phyloP scores from a whole-genome alignment of 768 basidiomycete genomes.

The Crucibulum laeve region DNA sequence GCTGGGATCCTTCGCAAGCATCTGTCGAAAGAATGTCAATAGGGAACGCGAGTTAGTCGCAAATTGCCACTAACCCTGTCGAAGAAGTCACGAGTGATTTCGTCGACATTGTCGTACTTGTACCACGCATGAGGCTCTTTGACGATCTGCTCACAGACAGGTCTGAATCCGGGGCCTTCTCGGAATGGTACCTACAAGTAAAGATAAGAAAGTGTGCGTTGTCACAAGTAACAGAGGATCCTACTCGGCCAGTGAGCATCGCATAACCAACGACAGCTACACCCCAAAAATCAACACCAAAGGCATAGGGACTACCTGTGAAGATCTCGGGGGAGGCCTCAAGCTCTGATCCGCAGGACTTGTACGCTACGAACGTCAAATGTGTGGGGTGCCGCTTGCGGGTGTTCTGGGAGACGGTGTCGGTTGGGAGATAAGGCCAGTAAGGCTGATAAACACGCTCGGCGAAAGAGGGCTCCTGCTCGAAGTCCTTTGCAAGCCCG shows the following conservation, averaged over 20 bases:
- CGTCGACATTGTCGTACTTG: constrained; percentile 18
- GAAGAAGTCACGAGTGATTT: constrained; percentile 20
- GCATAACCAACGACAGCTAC: constrained; percentile 70
- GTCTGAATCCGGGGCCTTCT: constrained; percentile 9
- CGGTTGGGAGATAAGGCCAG: constrained; percentile 22
- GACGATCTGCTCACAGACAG: constrained; percentile 13
- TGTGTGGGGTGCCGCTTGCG: constrained; percentile 17
- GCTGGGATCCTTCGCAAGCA: constrained; percentile 22
- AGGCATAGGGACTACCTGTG: constrained; percentile 18
- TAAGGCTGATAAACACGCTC: constrained; percentile 26
- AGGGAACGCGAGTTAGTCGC: not conserved
- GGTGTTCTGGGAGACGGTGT: constrained; percentile 13
- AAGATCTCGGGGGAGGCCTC: constrained; percentile 29
- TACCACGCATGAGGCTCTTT: constrained; percentile 17
- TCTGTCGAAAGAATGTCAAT: constrained; percentile 9
- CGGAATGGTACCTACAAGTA: constrained; percentile 17
- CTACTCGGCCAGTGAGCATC: constrained; percentile 56
- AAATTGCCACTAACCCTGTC: constrained; percentile 11
- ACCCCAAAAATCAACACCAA: constrained; percentile 69
- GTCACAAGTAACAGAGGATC: constrained; percentile 6
- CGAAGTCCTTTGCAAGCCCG: constrained; percentile 25
- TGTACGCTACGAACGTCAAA: constrained; percentile 19
- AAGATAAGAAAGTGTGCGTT: not conserved
- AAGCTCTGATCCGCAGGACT: constrained; percentile 22
- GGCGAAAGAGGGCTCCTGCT: constrained; percentile 16